These are phyloP conservation scores for Fusarium sp. DNA, from an alignment of 2,329 filamentous ascomycete genomes.

Conservation along the genomic window DNA sequence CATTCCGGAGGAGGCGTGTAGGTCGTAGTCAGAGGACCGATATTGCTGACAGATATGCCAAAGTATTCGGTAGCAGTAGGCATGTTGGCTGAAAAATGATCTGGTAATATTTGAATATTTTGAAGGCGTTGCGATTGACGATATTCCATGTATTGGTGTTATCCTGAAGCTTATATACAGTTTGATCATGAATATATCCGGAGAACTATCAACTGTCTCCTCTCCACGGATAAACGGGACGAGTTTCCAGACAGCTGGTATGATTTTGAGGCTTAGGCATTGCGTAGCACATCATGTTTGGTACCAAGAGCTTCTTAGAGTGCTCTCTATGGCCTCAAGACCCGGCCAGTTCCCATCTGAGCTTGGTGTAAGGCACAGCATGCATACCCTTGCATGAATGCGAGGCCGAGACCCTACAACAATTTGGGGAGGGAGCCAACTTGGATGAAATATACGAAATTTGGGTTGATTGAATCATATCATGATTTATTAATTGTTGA, in stretches of 20 bases:
- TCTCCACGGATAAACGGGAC: neutral
- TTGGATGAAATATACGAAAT: neutral
- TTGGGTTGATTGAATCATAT: neutral
- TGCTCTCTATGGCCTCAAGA: neutral
- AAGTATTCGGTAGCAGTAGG: conserved; percentile 39
- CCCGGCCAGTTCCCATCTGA: neutral
- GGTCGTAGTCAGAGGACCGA: conserved; percentile 47
- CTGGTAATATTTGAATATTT: neutral
- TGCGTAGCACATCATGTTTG: neutral
- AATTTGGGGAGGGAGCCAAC: neutral
- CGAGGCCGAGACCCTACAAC: neutral
- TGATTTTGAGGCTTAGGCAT: neutral
- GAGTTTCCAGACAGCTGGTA: neutral
- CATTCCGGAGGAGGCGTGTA: conserved; percentile 43
- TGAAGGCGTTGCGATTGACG: neutral
- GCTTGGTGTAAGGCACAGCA: conserved; percentile 5
- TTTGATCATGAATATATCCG: neutral
- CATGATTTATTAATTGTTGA: neutral
- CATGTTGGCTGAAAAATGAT: conserved; percentile 26
- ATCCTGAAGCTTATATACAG: neutral
- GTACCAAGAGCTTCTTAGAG: neutral
- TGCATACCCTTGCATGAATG: neutral
- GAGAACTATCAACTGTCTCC: neutral
- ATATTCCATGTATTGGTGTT: too few species aligned
- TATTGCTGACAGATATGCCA: conserved; percentile 40